These are phyloP conservation scores for Trichoderma koningii DNA, from an alignment of 2,329 filamentous ascomycete species.

Conservation along the genomic window DNA sequence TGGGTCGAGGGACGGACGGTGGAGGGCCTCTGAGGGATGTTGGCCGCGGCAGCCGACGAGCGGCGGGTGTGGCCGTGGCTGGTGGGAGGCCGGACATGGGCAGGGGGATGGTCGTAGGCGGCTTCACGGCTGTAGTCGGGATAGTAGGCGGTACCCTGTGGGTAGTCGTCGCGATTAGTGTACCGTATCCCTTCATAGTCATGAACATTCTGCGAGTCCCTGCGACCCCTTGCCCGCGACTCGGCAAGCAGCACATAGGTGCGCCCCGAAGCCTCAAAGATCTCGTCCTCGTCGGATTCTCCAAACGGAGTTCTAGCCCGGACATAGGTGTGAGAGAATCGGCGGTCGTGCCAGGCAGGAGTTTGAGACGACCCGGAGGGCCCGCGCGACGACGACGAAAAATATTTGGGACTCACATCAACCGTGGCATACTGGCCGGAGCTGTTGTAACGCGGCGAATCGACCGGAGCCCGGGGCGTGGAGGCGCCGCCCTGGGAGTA, in stretches of 20 bases:
- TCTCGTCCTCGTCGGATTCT: slow-evolving; percentile 67
- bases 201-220: slow-evolving; percentile 41
- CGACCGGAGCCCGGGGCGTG: slow-evolving; percentile 52
- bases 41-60: slow-evolving; percentile 44
- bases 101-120: slow-evolving; percentile 41
- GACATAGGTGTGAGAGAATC: slow-evolving; percentile 60
- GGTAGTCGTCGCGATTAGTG: slow-evolving; percentile 61
- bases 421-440: slow-evolving; percentile 64
- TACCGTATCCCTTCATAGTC: slow-evolving; percentile 55
- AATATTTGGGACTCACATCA: slow-evolving; percentile 64
- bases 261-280: slow-evolving; percentile 56
- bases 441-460: slow-evolving; percentile 64
- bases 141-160: slow-evolving; percentile 49
- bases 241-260: slow-evolving; percentile 56
- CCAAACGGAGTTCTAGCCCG: slow-evolving; percentile 60
- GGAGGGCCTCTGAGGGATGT: slow-evolving; percentile 54
- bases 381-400: slow-evolving; percentile 50
- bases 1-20: slow-evolving; percentile 51
- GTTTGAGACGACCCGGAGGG: slow-evolving; percentile 40
- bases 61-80: slow-evolving; percentile 50
- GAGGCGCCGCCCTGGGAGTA: slow-evolving; percentile 41
- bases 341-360: slow-evolving; percentile 52
- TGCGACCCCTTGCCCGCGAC: slow-evolving; percentile 45
- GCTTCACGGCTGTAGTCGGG: slow-evolving; percentile 42
- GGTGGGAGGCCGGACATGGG: slow-evolving; percentile 44